Base-by-base conservation (phyloP, 2,329 filamentous ascomycete species). In the Sporothrix pallida region DNA sequence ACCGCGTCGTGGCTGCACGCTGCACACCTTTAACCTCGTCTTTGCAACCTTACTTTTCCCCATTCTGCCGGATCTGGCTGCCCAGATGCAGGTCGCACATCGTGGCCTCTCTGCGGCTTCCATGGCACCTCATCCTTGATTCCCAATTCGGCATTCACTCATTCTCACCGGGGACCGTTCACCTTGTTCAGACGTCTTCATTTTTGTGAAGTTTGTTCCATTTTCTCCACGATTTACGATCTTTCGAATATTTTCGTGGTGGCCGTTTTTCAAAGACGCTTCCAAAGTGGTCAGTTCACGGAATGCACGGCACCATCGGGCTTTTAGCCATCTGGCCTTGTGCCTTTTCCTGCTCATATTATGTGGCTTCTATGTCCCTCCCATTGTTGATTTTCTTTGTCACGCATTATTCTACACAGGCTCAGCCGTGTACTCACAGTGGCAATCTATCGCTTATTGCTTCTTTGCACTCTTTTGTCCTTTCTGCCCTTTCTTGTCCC, bases 361-460 rank as follows among this genome's bases (percentile, higher is more conserved):
- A 37, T 37, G 31, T 37, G 31, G 37, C 42, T 26, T 52, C 50
- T 12, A 52, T 60, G 54, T 48, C 12, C 23, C 62, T 60, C 1
- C 31, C 13, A 2, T 48, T 37, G 31, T 5, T 37, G 31, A 37
- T 50, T 13, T 44, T 13, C 17, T 17, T 44, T 62, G 7, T 42
- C 58, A 20, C 60, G 12, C 37, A 44, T 31, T 12, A 10, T 63
- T 63, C 60, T 20, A 44, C 60, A 10, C 31, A n/a, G 17, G 15
- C 60, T 17, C 52, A 46, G 56, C 52, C 62, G 60, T 65, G 17
- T 20, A 63, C 44, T 72, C 54, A 70, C 48, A 31, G 23, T n/a
- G 48, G 48, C 70, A 72, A 70, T 72, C 58, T 74, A 72, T 48
- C 46, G 15, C 5, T 58, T 74, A 72, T 72, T 72, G 73, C 4